phyloP scores from a whole-genome alignment of 805 yeast genomes.

The Lipomyces starkeyi region DNA sequence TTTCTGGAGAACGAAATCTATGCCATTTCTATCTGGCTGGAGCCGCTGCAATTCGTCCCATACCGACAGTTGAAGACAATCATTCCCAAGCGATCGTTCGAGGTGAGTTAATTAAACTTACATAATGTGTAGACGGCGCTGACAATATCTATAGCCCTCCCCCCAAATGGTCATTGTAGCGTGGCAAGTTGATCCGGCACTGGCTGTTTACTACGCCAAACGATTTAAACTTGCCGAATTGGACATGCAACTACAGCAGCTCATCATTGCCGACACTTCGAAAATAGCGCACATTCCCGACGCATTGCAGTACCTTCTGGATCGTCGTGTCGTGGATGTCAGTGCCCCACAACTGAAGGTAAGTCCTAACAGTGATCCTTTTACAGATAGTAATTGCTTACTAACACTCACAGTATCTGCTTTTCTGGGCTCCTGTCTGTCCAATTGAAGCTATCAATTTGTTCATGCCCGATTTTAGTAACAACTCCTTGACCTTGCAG shows the following conservation, averaged over 20 bases:
- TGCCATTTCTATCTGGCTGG: slow-evolving; percentile 77
- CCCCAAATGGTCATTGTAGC: slow-evolving; percentile 49
- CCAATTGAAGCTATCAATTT: slow-evolving; percentile 87
- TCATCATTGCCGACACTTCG: slow-evolving; percentile 64
- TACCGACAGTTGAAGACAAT: slow-evolving; percentile 30
- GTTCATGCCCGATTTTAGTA: slow-evolving; percentile 75
- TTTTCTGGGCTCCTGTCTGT: slow-evolving; percentile 75
- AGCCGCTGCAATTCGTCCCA: slow-evolving; percentile 56
- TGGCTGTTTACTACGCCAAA: slow-evolving; percentile 73
- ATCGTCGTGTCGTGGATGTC: slow-evolving; percentile 37
- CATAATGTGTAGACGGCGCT: too few species aligned
- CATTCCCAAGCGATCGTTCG: slow-evolving; percentile 33
- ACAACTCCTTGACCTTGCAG: slow-evolving; percentile 73
- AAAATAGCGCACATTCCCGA: slow-evolving; percentile 61
- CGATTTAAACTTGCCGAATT: slow-evolving; percentile 57
- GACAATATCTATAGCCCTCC: slow-evolving; percentile 18
- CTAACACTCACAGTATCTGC: slow-evolving; percentile 38
- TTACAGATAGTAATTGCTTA: too few species aligned
- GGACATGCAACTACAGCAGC: slow-evolving; percentile 50
- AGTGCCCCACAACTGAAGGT: slow-evolving; percentile 30
- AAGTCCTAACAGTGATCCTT: neutral
- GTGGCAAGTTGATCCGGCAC: slow-evolving; percentile 67
- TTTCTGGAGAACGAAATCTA: slow-evolving; percentile 80
- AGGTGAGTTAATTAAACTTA: neutral
- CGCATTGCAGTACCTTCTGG: slow-evolving; percentile 61